phyloP scores from a whole-genome alignment of 73 alveolate species.

The Symbiodinium pilosum region DNA sequence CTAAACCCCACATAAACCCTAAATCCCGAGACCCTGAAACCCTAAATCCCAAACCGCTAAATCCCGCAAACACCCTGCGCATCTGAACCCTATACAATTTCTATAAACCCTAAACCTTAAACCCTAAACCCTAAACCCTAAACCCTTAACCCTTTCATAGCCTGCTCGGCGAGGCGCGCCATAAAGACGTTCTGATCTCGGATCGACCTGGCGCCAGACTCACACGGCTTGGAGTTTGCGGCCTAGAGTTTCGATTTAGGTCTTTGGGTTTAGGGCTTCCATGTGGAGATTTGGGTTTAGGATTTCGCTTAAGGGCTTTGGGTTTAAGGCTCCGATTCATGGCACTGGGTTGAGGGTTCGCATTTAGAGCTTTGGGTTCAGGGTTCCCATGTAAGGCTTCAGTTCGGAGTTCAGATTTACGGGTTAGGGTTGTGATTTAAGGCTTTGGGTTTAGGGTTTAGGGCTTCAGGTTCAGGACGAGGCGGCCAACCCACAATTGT shows the following conservation, averaged over 20 bases:
- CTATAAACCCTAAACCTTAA: neutral
- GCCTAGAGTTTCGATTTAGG: neutral
- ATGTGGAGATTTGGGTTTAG: no score
- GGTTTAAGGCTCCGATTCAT: neutral
- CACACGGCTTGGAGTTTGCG: neutral
- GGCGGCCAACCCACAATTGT: no score
- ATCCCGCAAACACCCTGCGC: neutral
- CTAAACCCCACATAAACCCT: no score
- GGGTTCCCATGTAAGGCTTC: neutral
- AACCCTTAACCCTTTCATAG: neutral
- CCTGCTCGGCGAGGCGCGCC: constrained; percentile 95
- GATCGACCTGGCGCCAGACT: constrained; percentile 30
- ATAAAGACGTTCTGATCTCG: constrained; percentile 91
- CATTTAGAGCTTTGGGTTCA: neutral
- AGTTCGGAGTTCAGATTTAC: no score
- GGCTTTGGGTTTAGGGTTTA: no score
- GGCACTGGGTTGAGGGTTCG: neutral
- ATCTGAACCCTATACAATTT: neutral
- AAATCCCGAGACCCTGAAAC: neutral
- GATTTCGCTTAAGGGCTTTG: neutral
- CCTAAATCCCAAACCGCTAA: neutral
- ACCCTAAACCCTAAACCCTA: neutral
- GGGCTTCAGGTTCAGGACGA: no score
- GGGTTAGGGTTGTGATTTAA: neutral
- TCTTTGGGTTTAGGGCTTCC: neutral